A percentile compares a stretch with the other conserved stretches of the same genome.
These are phyloP conservation scores for Tricholoma bakamatsutake DNA, from an alignment of 768 basidiomycete species.

Conservation along the genomic window DNA sequence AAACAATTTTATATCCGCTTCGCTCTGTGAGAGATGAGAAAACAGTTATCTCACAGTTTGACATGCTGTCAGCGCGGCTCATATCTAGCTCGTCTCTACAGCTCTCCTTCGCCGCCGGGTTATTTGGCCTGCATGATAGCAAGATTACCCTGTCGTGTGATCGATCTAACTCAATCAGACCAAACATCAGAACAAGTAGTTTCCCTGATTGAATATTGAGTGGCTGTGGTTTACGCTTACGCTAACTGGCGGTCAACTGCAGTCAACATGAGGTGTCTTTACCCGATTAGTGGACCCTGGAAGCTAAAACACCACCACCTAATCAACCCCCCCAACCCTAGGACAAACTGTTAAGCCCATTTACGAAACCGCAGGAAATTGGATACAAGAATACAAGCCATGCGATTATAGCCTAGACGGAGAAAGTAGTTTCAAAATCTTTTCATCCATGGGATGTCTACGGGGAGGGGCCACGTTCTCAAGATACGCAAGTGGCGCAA, in stretches of 20 bases:
- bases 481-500: conserved; percentile 68
- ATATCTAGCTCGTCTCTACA: not conserved
- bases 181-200: not conserved
- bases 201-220: not conserved
- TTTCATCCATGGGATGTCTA: conserved; percentile 62
- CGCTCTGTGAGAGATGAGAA: not conserved
- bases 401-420: conserved; percentile 17
- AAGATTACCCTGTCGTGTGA: not conserved
- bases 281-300: not conserved
- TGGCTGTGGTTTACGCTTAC: not conserved
- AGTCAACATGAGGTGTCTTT: not conserved
- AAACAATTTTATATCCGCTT: not conserved
- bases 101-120: not conserved
- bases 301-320: not conserved
- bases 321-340: not conserved
- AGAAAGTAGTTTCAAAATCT: conserved; percentile 34
- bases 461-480: conserved; percentile 57
- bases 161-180: not conserved
- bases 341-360: not conserved
- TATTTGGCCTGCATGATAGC: not conserved
- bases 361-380: not conserved
- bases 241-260: not conserved
- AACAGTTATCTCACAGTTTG: not conserved
- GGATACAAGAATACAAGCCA: not conserved
- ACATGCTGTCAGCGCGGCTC: no score